Evolutionary conservation across 176 grass and related monocot genomes (phyloP), one percentile per base, ranked within the genome.

Genomic region (Microstegium vimineum): DNA sequence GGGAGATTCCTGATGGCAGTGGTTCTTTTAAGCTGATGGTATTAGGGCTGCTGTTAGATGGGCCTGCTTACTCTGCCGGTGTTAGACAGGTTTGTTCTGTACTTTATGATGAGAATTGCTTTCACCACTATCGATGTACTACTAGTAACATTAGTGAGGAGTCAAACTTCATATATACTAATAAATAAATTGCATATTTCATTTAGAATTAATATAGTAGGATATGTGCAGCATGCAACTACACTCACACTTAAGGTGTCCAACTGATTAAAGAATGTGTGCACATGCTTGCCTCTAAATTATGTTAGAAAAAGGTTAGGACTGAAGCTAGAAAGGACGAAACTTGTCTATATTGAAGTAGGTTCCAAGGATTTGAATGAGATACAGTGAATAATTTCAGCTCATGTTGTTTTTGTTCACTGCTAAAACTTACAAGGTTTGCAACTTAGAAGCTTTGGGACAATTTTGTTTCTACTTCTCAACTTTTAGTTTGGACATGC

Each of bases 31-130:
- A 86, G 73, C 83, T 99, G 93, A 90, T 95, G 86, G 93, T 99
- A 79, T 87, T 95, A 79, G 96, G 96, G 56, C 80, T 95, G 71
- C 83, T 99, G 88, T 65, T 99, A 80, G 96, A 99, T 80, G 93
- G 93, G 26, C 96, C 89, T 82, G 91, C 93, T 77, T 86, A 99
- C 83, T 94, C 91, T 87, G 85, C 91, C 74, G 93, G 96, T 47
- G 77, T 95, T 78, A 89, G 89, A 89, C 93, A 95, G 89, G 96
- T 80, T 34, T 83, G 12, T 49, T 49, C 42, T 73, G 42, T 49
- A 32, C 14, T 69, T 86, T 78, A 63, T 8, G 1, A 35, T 70
- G 30, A 13, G 41, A 71, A 36, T 75, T 72, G 33, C 10, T 65
- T 74, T 54, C 45, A 36, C 22, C 13, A 27, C 12, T 73, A 25